phyloP scores from a whole-genome alignment of 2,329 filamentous ascomycete genomes.

The Incumbomyces lentus region DNA sequence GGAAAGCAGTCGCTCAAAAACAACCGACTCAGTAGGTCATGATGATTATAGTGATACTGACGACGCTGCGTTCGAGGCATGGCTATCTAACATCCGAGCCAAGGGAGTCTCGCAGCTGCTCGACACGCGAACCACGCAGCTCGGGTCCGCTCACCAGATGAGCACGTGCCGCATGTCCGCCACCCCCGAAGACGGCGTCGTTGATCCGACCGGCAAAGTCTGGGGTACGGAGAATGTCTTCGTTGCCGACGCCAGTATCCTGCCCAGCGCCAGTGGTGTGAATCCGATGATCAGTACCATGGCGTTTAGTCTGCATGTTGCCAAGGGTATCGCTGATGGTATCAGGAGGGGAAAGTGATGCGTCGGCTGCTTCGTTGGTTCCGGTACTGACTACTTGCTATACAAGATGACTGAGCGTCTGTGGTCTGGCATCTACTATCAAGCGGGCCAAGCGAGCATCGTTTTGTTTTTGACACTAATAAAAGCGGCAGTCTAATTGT shows the following conservation, averaged over 20 bases:
- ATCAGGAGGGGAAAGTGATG: too few relatives aligned
- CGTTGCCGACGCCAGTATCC: slow-evolving; percentile 40
- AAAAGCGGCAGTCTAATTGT: too few relatives aligned
- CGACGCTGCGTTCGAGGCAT: slow-evolving; percentile 43
- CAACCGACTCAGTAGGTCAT: too few relatives aligned
- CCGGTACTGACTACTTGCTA: too few relatives aligned
- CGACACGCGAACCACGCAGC: slow-evolving; percentile 33
- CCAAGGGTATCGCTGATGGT: slow-evolving; percentile 21
- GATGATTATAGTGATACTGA: too few relatives aligned
- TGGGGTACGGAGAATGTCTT: slow-evolving; percentile 38
- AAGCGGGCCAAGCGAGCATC: too few relatives aligned
- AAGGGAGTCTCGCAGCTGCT: slow-evolving; percentile 30
- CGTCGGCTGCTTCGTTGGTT: too few relatives aligned
- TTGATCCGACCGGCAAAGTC: slow-evolving; percentile 36
- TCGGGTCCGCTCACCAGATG: slow-evolving; percentile 39
- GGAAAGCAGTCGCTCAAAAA: too few relatives aligned
- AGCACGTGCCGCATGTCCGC: slow-evolving; percentile 40
- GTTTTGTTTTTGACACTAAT: too few relatives aligned
- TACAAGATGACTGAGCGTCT: too few relatives aligned
- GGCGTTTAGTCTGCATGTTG: slow-evolving; percentile 40
- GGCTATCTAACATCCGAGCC: slow-evolving; percentile 41
- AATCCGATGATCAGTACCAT: slow-evolving; percentile 45
- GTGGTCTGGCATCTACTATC: too few relatives aligned
- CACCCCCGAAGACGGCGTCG: slow-evolving; percentile 32
- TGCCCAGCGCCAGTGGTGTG: slow-evolving; percentile 41